These are phyloP conservation scores for Fagopyrum tataricum DNA, from an alignment of 148 eudicot genomes.

Conservation along the genomic window DNA sequence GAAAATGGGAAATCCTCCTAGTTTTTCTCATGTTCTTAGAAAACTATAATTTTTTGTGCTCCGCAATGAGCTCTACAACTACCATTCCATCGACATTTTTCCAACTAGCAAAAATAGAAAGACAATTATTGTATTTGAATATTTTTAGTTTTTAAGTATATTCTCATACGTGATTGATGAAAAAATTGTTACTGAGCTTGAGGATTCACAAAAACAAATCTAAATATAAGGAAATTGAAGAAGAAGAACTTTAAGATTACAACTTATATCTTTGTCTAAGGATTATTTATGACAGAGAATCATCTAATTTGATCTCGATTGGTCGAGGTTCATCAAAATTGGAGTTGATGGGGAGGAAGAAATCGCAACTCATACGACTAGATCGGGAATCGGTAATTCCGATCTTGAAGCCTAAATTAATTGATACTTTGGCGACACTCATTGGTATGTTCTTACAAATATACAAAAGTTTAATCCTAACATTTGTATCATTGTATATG, in stretches of 20 bases:
- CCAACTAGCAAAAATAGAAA: not conserved
- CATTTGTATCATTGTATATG: no score
- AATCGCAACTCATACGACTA: conserved; percentile 48
- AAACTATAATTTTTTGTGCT: not conserved
- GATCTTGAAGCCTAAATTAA: conserved; percentile 51
- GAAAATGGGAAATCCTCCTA: not conserved
- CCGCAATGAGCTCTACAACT: conserved; percentile 7
- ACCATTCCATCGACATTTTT: not conserved
- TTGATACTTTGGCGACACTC: conserved; percentile 48
- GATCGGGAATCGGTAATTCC: conserved; percentile 83
- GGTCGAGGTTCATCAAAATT: not conserved
- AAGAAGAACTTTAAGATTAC: not conserved
- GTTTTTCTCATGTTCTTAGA: not conserved
- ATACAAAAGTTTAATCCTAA: not conserved
- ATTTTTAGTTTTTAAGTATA: not conserved
- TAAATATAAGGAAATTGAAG: not conserved
- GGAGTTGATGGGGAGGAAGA: conserved; percentile 25
- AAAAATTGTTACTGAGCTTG: not conserved
- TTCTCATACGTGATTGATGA: not conserved
- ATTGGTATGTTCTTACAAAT: conserved; percentile 38
- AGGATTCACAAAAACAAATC: not conserved
- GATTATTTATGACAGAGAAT: not conserved
- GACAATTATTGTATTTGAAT: not conserved
- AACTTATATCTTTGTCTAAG: not conserved
- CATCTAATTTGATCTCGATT: not conserved